Percentiles rank a stretch among this genome's conserved stretches.
These are phyloP conservation scores for Fusarium sp. DNA, from an alignment of 2,329 filamentous ascomycete species.

Conservation along the genomic window DNA sequence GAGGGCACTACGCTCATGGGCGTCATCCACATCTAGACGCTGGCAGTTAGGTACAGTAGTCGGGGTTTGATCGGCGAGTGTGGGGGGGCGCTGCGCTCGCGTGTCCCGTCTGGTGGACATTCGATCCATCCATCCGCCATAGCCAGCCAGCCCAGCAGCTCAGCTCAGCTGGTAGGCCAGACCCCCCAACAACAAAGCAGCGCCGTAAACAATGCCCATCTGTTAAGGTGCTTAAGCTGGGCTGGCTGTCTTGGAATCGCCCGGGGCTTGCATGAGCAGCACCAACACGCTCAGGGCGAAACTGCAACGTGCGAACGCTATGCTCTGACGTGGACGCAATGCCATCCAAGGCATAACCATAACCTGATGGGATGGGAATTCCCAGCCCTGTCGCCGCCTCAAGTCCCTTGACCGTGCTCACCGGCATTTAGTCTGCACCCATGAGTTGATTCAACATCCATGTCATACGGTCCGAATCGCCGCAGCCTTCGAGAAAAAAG, in stretches of 20 bases:
- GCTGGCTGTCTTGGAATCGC: conserved; percentile 20
- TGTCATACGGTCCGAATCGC: conserved; percentile 34
- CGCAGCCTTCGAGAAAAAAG: conserved; percentile 22
- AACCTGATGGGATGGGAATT: conserved; percentile 7
- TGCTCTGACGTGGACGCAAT: conserved; percentile 30
- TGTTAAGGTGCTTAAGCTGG: conserved; percentile 26
- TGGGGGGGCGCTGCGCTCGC: conserved; percentile 29
- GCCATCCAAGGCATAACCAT: conserved; percentile 18
- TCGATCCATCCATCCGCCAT: conserved; percentile 27
- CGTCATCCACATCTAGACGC: conserved; percentile 33
- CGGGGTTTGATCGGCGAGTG: conserved; percentile 36
- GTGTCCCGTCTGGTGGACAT: conserved; percentile 27
- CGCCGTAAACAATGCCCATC: conserved; percentile 4
- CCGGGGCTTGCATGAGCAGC: conserved; percentile 24
- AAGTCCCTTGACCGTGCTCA: conserved; percentile 18
- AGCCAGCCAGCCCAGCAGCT: not conserved
- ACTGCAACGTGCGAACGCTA: conserved; percentile 23
- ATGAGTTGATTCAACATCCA: conserved; percentile 28
- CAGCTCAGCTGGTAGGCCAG: conserved; percentile 31
- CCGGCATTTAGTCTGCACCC: conserved; percentile 32
- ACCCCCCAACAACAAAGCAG: conserved; percentile 13
- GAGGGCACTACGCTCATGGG: conserved; percentile 36
- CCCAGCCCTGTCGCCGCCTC: conserved; percentile 14
- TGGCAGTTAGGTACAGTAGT: conserved; percentile 10
- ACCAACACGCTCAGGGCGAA: conserved; percentile 8